Conservation (phyloP, 768 basidiomycete species). For the Collybiopsis confluens region DNA sequence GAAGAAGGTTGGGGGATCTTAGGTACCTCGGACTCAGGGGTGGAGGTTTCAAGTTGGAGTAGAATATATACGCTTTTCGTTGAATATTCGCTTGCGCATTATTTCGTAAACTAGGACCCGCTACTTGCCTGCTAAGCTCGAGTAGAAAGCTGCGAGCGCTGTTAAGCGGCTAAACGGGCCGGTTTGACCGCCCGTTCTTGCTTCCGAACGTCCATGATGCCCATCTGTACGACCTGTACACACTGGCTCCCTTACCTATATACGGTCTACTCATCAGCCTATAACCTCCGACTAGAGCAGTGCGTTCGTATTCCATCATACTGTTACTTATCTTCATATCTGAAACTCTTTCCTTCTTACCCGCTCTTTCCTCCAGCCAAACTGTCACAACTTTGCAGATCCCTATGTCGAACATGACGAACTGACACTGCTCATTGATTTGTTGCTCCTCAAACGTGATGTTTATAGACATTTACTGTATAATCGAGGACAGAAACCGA, state of each 20-base stretch:
- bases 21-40: no score
- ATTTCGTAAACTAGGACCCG: no score
- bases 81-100: no score
- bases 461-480: constrained; percentile 81
- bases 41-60: no score
- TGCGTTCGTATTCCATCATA: constrained; percentile 51
- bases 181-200: no score
- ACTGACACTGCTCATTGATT: constrained; percentile 69
- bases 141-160: no score
- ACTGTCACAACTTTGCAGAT: constrained; percentile 70
- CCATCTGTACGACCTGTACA: constrained; percentile 78
- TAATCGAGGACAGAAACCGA: constrained; percentile 68
- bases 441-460: constrained; percentile 76
- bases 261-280: constrained; percentile 73
- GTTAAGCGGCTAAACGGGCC: no score
- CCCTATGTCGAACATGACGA: constrained; percentile 85
- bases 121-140: no score
- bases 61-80: no score
- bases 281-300: constrained; percentile 79
- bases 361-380: constrained; percentile 45
- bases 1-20: no score
- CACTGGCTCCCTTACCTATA: constrained; percentile 64
- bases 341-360: background rate
- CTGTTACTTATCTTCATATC: constrained; percentile 1
- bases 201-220: constrained; percentile 39